A percentile compares a stretch with the other conserved stretches of the same genome.
Evolutionary conservation across 2,329 filamentous ascomycete species (phyloP).

Genomic region (Setomelanomma holmii): DNA sequence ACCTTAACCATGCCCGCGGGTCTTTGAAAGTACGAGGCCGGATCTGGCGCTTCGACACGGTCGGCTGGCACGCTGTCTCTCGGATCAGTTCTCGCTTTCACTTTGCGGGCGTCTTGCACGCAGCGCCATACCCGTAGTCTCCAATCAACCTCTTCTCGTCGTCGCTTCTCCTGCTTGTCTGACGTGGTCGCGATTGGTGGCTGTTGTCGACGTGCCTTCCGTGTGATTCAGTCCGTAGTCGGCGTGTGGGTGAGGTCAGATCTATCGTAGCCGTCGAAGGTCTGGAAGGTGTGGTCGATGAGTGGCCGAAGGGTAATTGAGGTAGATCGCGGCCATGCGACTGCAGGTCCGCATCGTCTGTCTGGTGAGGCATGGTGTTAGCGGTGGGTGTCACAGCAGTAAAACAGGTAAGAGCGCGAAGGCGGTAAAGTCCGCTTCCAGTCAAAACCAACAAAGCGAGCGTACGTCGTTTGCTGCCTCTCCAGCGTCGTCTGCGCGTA

Average conservation of each 20-base stretch:
- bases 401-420: not conserved
- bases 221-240: not conserved
- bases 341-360: slow-evolving; percentile 22
- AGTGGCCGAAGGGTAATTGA: slow-evolving; percentile 7
- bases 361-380: slow-evolving; percentile 29
- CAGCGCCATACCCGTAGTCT: slow-evolving; percentile 20
- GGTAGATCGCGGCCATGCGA: slow-evolving; percentile 8
- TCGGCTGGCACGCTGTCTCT: slow-evolving; percentile 22
- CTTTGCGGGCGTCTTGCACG: not conserved
- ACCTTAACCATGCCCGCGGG: slow-evolving; percentile 12
- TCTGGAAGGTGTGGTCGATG: slow-evolving; percentile 3
- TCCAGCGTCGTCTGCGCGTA: not conserved
- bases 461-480: slow-evolving; percentile 15
- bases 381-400: slow-evolving; percentile 5
- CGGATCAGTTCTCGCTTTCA: slow-evolving; percentile 12
- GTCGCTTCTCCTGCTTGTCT: slow-evolving; percentile 7
- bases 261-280: slow-evolving; percentile 8
- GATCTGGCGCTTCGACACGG: slow-evolving; percentile 21
- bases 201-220: not conserved
- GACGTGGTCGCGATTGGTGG: not conserved
- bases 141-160: slow-evolving; percentile 23
- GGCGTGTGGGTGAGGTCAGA: slow-evolving; percentile 15
- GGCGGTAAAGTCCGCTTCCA: not conserved
- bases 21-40: slow-evolving; percentile 1
- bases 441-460: not conserved